These are phyloP conservation scores for Stagonosporopsis tanaceti DNA, from an alignment of 2,329 filamentous ascomycete genomes.

Conservation along the genomic window DNA sequence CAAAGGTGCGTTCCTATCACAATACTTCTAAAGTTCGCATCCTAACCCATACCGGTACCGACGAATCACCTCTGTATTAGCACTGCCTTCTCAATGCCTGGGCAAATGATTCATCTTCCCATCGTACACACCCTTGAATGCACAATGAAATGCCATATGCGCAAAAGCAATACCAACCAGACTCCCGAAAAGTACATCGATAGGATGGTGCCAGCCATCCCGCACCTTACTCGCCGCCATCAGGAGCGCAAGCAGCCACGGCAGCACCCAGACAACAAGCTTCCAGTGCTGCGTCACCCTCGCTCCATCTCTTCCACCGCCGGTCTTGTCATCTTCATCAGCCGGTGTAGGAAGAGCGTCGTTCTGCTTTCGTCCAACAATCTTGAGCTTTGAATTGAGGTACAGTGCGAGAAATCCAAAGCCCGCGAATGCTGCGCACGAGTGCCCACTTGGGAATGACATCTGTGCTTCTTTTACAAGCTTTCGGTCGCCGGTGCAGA, in stretches of 20 bases:
- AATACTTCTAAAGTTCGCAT: too few relatives aligned
- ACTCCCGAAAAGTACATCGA: constrained; percentile 70
- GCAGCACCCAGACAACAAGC: constrained; percentile 66
- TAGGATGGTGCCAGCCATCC: constrained; percentile 73
- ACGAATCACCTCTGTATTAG: too few relatives aligned
- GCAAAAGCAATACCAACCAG: constrained; percentile 69
- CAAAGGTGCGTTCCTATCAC: too few relatives aligned
- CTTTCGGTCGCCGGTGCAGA: constrained; percentile 27
- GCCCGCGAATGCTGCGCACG: constrained; percentile 42
- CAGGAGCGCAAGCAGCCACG: constrained; percentile 68
- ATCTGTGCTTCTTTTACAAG: constrained; percentile 37
- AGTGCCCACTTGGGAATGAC: constrained; percentile 44
- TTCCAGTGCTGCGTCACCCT: constrained; percentile 72
- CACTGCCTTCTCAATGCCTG: not conserved
- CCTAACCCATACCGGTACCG: too few relatives aligned
- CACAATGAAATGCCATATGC: constrained; percentile 68
- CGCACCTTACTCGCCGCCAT: constrained; percentile 73
- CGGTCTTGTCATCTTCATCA: not conserved
- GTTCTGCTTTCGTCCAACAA: constrained; percentile 8
- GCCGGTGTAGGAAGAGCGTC: too few relatives aligned
- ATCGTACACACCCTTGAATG: constrained; percentile 54
- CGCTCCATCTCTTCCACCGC: not conserved
- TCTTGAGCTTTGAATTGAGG: constrained; percentile 39
- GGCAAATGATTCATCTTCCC: constrained; percentile 29
- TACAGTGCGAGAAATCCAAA: constrained; percentile 43